Evolutionary conservation across 1,139 yeast genomes (phyloP).

Genomic region (Hyphopichia burtonii): DNA sequence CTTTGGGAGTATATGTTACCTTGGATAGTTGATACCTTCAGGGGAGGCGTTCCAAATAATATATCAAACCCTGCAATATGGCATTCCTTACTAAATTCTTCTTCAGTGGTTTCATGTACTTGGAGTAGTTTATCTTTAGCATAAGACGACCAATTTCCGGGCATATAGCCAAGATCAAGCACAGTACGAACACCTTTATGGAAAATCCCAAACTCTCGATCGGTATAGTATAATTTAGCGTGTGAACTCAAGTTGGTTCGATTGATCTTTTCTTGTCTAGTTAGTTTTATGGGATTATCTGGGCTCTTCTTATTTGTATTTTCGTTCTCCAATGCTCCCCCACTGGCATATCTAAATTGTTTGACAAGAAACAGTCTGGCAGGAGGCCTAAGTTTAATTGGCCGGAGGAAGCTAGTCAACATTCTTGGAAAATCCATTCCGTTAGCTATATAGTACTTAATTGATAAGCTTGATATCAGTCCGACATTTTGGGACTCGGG

Average conservation of each 20-base stretch:
- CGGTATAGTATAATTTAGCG: conserved; percentile 27
- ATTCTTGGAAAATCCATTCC: no score
- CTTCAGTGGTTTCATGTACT: conserved; percentile 35
- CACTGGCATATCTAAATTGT: neutral
- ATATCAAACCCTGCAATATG: conserved; percentile 83
- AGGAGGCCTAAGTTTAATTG: neutral
- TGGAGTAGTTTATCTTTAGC: conserved; percentile 40
- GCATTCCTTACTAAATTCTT: conserved; percentile 56
- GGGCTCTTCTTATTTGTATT: neutral
- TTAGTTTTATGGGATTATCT: conserved; percentile 5
- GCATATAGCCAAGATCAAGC: conserved; percentile 73
- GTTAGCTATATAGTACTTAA: no score
- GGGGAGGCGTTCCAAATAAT: conserved; percentile 73
- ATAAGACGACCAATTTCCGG: conserved; percentile 94
- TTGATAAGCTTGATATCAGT: neutral
- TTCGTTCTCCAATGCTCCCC: neutral
- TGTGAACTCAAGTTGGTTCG: conserved; percentile 22
- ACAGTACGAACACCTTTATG: conserved; percentile 25
- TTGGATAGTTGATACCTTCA: conserved; percentile 77
- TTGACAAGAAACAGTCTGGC: neutral
- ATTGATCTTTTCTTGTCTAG: conserved; percentile 27
- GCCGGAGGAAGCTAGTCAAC: neutral
- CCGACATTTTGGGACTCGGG: neutral
- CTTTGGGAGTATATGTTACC: conserved; percentile 75
- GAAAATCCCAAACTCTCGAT: conserved; percentile 28